Base-by-base conservation (phyloP, 257 asterid genomes). In the Anisodus tanguticus region DNA sequence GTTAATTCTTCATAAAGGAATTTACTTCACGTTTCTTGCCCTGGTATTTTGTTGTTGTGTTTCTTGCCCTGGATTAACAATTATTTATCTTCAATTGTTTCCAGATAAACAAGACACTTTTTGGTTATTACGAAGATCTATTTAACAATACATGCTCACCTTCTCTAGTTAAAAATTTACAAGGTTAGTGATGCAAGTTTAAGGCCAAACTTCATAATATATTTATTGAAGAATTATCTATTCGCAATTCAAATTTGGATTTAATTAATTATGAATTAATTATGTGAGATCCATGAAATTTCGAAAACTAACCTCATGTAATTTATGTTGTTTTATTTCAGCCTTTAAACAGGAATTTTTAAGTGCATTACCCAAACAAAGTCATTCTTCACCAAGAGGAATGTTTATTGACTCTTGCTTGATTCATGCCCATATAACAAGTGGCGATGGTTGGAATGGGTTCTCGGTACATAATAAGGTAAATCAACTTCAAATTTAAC, bases 401-500 rank as follows among this genome's bases (percentile, higher is more conserved):
- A 76, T 76, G 81, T 76, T 76, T 76, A 76, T 76, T 3, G 81
- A 76, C 63, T 22, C 81, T 51, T 76, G 81, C 47, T 76, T 76
- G 0, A 11, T 49, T 76, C 81, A 76, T 76, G 8, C 60, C 45
- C 81, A 76, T 12, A 51, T 76, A 51, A 6, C 35, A 51, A 53
- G 81, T 22, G 81, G 47, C 4, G 43, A 11, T 12, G 41, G 43
- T 13, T 76, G 81, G 81, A 76, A 76, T 76, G 81, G 41, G 5
- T 51, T 76, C n/a, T 49, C 81, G 4, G 6, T 76, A 12, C 0
- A 51, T 51, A 51, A 76, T 51, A 51, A 76, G 63, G 81, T 72
- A 62, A 22, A 62, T 9, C 6, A 45, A 9, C 1, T 72, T 19
- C 31, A 62, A 19, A 3, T 41, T 41, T 5, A 2, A 3, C 3